Evolutionary conservation across 345 rosid species (phyloP), one percentile per base, ranked within the genome.

Genomic region (Boechera stricta): DNA sequence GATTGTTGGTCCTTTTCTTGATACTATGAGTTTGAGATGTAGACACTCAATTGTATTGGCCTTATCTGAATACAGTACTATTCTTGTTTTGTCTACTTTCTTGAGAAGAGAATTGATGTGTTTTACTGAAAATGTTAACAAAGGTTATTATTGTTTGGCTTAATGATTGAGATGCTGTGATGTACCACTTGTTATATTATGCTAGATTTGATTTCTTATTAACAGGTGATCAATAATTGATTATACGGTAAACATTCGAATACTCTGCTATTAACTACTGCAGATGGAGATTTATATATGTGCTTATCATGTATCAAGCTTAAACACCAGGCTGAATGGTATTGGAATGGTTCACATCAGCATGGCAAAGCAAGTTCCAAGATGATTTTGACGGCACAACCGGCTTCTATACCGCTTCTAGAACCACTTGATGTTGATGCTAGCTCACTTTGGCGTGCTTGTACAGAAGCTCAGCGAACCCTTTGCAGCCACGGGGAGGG

Each of bases 401-500:
- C 79, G 28, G 77, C 82, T 32, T 88, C 79, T 5, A 79, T 16
- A 26, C 70, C 12, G 21, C 67, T 63, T 51, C 36, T 41, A 7
- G 71, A 70, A 5, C 82, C 78, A 57, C 7, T 63, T 13, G 58
- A 81, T 35, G 68, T 32, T 5, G 82, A 45, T 7, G 76, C 55
- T 21, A 62, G 64, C 38, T 77, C 52, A 60, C 75, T 84, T 63
- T 82, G 73, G 1, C 71, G 75, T 28, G 75, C 77, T 79, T 72
- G 36, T 24, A 66, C 26, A 11, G 74, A 72, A 11, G 41, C 82
- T 10, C 84, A 71, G 45, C 85, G 83, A 32, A 67, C 39, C 32
- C 31, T 74, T 79, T 78, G 92, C 89, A 33, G 91, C 91, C 35
- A 82, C 13, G 0, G 90, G 85, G 72, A 87, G 73, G 11, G 91